A percentile compares a stretch with the other conserved stretches of the same genome.
Conservation (phyloP, 1,284 basidiomycete genomes). For the Malassezia globosa region DNA sequence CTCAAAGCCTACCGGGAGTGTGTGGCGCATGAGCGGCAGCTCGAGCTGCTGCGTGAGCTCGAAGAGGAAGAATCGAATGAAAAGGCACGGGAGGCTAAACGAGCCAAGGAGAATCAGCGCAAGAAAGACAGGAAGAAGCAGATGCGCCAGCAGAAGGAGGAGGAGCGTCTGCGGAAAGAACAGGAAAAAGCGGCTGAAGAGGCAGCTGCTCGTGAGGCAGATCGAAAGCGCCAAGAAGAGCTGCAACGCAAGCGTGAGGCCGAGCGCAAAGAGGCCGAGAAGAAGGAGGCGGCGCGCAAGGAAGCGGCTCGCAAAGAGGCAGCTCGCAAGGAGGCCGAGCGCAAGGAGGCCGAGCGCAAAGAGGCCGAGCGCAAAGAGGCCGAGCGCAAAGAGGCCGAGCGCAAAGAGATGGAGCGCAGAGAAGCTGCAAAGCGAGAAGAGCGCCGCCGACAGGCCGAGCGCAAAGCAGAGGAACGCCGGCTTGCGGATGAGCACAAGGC, state of each 20-base stretch:
- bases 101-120: conserved; percentile 89
- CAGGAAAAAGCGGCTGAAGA: conserved; percentile 18
- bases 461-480: not conserved
- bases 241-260: conserved; percentile 50
- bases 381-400: conserved; percentile 3
- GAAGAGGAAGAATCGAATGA: conserved; percentile 73
- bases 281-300: conserved; percentile 15
- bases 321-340: conserved; percentile 33
- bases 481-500: not conserved
- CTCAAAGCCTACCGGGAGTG: conserved; percentile 81
- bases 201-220: conserved; percentile 50
- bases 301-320: conserved; percentile 48
- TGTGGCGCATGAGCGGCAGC: conserved; percentile 78
- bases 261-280: conserved; percentile 43
- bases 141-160: conserved; percentile 83
- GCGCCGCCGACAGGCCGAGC: not conserved
- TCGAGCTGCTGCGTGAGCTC: conserved; percentile 72
- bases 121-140: conserved; percentile 96
- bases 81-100: conserved; percentile 79
- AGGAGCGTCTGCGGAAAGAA: conserved; percentile 56
- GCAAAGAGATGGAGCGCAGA: not conserved
- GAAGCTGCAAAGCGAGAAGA: not conserved
- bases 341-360: conserved; percentile 11
- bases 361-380: conserved; percentile 1
- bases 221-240: conserved; percentile 51